Percentiles rank a stretch among this genome's conserved stretches.
Conservation (phyloP, 2,329 filamentous ascomycete species). For the Ophiostoma sp. region DNA sequence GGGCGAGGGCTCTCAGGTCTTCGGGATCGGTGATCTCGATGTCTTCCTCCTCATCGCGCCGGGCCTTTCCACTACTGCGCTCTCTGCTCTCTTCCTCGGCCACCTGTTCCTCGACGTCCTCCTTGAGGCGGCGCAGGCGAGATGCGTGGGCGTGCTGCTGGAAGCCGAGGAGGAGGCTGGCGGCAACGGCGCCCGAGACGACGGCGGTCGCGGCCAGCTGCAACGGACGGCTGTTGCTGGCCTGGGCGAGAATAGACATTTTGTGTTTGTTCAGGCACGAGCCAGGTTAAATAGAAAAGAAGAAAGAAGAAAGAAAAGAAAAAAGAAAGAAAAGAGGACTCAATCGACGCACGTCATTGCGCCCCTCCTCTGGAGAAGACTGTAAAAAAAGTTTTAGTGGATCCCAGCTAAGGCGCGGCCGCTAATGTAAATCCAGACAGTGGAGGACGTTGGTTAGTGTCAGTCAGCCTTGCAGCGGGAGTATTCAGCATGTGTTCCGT, state of each 20-base stretch:
- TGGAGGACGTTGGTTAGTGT: background rate
- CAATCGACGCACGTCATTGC: slow-evolving; percentile 11
- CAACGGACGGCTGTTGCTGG: slow-evolving; percentile 43
- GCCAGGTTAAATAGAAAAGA: background rate
- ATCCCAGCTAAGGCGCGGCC: slow-evolving; percentile 13
- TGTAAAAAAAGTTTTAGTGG: slow-evolving; percentile 16
- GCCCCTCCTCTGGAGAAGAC: slow-evolving; percentile 7
- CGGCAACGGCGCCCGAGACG: slow-evolving; percentile 56
- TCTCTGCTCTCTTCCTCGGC: slow-evolving; percentile 29
- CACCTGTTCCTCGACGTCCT: slow-evolving; percentile 44
- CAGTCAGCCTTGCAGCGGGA: slow-evolving; percentile 14
- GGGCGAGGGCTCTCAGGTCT: slow-evolving; percentile 53
- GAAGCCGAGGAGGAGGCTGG: slow-evolving; percentile 56
- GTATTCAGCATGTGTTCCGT: background rate
- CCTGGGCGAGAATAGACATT: slow-evolving; percentile 40
- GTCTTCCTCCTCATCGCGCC: slow-evolving; percentile 29
- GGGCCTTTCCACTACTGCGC: background rate
- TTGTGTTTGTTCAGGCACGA: background rate
- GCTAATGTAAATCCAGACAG: slow-evolving; percentile 17
- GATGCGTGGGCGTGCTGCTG: slow-evolving; percentile 54
- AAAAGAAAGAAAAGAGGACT: background rate
- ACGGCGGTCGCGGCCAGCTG: slow-evolving; percentile 69
- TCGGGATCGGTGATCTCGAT: slow-evolving; percentile 59
- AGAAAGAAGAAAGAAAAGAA: background rate
- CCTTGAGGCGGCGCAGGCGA: slow-evolving; percentile 53